Percentiles rank a stretch among this genome's conserved stretches.
phyloP scores from a whole-genome alignment of 345 rosid genomes.

The Odontarrhena argentea region DNA sequence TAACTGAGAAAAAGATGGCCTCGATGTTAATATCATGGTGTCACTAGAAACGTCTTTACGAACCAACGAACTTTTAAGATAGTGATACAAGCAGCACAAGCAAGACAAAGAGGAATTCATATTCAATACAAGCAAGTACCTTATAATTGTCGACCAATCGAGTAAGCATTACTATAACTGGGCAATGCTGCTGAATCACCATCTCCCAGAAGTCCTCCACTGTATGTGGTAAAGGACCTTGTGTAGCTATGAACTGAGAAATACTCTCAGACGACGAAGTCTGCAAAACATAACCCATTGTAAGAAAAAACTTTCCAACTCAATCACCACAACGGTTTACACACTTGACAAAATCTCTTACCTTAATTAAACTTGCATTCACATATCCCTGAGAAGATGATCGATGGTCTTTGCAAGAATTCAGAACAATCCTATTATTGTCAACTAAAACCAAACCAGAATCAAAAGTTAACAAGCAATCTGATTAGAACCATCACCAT shows the following conservation, averaged over 20 bases:
- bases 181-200: conserved; percentile 78
- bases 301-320: neutral
- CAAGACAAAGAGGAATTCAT: neutral
- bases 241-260: conserved; percentile 84
- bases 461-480: neutral
- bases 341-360: conserved; percentile 21
- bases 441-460: conserved; percentile 56
- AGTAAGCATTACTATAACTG: conserved; percentile 86
- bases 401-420: conserved; percentile 66
- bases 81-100: conserved; percentile 13
- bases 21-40: neutral
- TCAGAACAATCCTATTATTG: conserved; percentile 66
- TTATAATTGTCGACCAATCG: conserved; percentile 68
- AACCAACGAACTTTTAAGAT: conserved; percentile 6
- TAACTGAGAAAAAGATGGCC: neutral
- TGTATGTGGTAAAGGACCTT: conserved; percentile 79
- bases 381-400: conserved; percentile 72
- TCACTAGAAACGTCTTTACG: neutral
- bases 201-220: conserved; percentile 96
- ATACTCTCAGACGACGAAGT: conserved; percentile 60
- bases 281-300: conserved; percentile 46
- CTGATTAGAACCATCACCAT: neutral
- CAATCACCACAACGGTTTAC: neutral
- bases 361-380: conserved; percentile 83
- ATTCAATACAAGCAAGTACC: conserved; percentile 43